Evolutionary conservation across 192 early-diverging fungal species (phyloP).

Genomic region (Jimgerdemannia flammicorona): DNA sequence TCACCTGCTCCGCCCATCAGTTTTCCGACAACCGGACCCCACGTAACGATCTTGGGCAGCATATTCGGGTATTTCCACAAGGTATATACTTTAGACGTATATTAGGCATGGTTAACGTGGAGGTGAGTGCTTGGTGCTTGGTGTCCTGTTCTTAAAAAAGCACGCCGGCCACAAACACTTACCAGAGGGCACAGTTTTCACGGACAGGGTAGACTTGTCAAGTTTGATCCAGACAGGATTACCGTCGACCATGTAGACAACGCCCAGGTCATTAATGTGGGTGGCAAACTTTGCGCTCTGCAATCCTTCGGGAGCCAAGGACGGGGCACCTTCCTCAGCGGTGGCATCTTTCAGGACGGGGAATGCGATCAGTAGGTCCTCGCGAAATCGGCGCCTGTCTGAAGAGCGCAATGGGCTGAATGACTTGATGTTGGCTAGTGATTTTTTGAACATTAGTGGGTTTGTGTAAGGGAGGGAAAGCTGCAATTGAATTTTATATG

Average conservation of each 20-base stretch:
- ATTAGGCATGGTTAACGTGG: slow-evolving; percentile 1
- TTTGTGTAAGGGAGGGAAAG: no score
- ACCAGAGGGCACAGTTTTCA: slow-evolving; percentile 47
- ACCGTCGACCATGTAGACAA: slow-evolving; percentile 56
- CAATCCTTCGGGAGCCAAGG: slow-evolving; percentile 51
- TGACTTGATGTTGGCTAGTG: slow-evolving; percentile 59
- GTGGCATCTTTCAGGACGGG: slow-evolving; percentile 38
- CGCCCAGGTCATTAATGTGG: slow-evolving; percentile 59
- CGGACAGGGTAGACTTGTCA: slow-evolving; percentile 39
- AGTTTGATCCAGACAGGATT: slow-evolving; percentile 68
- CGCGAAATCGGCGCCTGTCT: slow-evolving; percentile 60
- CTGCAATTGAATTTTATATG: no score
- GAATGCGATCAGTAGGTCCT: slow-evolving; percentile 55
- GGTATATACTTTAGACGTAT: slow-evolving; percentile 56
- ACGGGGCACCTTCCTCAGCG: slow-evolving; percentile 24
- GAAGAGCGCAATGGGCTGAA: slow-evolving; percentile 66
- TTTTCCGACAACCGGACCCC: slow-evolving; percentile 63
- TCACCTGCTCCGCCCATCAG: slow-evolving; percentile 69
- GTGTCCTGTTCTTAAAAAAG: no score
- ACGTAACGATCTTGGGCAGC: slow-evolving; percentile 65
- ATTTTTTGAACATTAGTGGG: slow-evolving; percentile 70
- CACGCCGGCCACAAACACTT: slow-evolving; percentile 4
- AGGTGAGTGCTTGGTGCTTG: no score
- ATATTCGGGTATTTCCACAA: slow-evolving; percentile 69
- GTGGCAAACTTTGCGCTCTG: slow-evolving; percentile 62